A percentile compares a stretch with the other conserved stretches of the same genome.
phyloP scores from a whole-genome alignment of 2,329 filamentous ascomycete genomes.

The Mycogone perniciosa region DNA sequence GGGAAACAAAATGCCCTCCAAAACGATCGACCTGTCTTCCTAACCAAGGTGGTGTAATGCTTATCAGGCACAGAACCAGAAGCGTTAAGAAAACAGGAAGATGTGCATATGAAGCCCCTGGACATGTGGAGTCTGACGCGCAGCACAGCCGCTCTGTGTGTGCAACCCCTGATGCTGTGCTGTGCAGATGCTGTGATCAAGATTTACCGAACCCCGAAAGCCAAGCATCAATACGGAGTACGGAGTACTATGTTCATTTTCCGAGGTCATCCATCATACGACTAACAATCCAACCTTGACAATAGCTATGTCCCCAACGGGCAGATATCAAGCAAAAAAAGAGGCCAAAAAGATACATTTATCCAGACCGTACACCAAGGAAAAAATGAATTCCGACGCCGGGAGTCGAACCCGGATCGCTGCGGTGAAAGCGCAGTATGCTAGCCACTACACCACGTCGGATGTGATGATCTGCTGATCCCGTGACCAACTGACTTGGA shows the following conservation, averaged over 20 bases:
- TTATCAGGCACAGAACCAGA: not conserved
- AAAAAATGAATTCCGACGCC: constrained; percentile 10
- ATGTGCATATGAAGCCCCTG: not conserved
- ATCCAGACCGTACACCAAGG: not conserved
- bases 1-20: not conserved
- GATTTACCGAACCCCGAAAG: too few species aligned
- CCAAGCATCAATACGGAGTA: too few species aligned
- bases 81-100: not conserved
- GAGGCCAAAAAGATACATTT: too few species aligned
- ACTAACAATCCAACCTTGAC: too few species aligned
- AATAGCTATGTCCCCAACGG: too few species aligned
- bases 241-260: too few species aligned
- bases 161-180: not conserved
- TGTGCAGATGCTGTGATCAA: too few species aligned
- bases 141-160: not conserved
- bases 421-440: constrained; percentile 15
- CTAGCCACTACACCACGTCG: constrained; percentile 15
- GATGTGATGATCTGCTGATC: constrained; percentile 3
- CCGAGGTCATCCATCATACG: too few species aligned
- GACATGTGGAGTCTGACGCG: not conserved
- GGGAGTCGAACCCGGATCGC: constrained; percentile 15
- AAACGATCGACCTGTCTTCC: not conserved
- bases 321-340: not conserved
- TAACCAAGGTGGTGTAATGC: not conserved
- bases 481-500: constrained; percentile 8